Evolutionary conservation across 495 filamentous ascomycete genomes (phyloP).

Genomic region (Hyaloscypha bicolor): DNA sequence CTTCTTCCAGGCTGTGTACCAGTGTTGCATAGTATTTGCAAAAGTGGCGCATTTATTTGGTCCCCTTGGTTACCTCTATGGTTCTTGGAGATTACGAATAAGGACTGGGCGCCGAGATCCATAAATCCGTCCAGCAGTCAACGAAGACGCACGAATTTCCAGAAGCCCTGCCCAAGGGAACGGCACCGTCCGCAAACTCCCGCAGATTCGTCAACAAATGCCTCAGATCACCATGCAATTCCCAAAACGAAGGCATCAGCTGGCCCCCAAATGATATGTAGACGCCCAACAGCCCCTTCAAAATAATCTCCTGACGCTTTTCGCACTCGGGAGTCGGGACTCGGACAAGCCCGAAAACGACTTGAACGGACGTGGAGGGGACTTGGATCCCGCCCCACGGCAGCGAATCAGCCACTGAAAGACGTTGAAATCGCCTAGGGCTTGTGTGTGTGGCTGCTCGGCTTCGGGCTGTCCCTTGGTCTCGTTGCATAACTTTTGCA

Average conservation of each 20-base stretch:
- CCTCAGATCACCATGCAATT: conserved; percentile 19
- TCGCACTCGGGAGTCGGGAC: conserved; percentile 1
- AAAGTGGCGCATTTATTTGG: neutral
- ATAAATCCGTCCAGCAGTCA: neutral
- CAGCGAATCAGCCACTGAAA: neutral
- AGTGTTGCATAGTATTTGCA: neutral
- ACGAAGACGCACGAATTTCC: neutral
- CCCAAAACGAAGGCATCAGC: conserved; percentile 7
- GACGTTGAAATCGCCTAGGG: neutral
- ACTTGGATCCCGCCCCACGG: neutral
- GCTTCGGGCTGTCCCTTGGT: neutral
- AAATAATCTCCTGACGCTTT: neutral
- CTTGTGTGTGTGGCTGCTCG: neutral
- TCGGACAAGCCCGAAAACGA: neutral
- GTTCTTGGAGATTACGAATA: neutral
- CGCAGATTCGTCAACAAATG: conserved; percentile 19
- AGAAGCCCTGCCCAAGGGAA: neutral
- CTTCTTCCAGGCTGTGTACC: neutral
- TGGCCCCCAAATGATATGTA: neutral
- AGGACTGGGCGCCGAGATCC: neutral
- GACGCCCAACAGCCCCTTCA: neutral
- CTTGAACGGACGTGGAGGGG: neutral
- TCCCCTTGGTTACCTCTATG: neutral
- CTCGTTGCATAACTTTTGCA: conserved; percentile 9
- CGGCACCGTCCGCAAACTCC: conserved; percentile 5